Conservation (phyloP, 768 basidiomycete species). For the Clitopilus hobsonii region DNA sequence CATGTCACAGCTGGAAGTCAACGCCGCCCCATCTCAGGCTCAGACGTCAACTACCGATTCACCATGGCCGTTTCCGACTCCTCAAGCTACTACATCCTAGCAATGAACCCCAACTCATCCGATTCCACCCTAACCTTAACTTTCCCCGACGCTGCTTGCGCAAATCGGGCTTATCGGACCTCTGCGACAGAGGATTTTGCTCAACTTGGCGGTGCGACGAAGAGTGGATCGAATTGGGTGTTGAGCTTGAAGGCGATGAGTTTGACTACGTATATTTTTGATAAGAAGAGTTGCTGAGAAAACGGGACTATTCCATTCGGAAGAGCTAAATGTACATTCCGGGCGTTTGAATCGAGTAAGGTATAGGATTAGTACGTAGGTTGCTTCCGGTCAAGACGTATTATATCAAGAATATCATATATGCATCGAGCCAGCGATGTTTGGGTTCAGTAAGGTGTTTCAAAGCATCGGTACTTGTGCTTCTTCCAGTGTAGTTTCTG, state of each 20-base stretch:
- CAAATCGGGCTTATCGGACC: constrained; percentile 22
- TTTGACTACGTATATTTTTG: constrained; percentile 30
- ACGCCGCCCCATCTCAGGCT: constrained; percentile 25
- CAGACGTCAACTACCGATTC: constrained; percentile 21
- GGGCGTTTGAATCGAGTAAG: no score
- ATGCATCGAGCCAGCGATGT: no score
- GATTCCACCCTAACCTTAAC: constrained; percentile 23
- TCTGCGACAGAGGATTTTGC: constrained; percentile 31
- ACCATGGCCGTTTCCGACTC: constrained; percentile 27
- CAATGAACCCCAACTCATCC: constrained; percentile 28
- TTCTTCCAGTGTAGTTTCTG: not conserved
- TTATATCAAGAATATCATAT: no score
- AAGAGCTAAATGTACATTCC: no score
- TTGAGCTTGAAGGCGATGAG: constrained; percentile 26
- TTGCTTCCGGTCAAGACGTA: no score
- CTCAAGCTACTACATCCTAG: constrained; percentile 23
- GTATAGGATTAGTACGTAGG: no score
- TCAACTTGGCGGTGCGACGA: constrained; percentile 19
- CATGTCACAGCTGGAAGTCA: constrained; percentile 27
- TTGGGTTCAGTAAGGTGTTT: no score
- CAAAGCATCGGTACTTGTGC: no score
- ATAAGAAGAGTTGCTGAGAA: constrained; percentile 19
- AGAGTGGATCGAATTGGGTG: constrained; percentile 19
- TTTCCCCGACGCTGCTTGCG: constrained; percentile 29
- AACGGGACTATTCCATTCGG: no score